Conservation (phyloP, 257 asterid species). For the Nicotiana otophora region DNA sequence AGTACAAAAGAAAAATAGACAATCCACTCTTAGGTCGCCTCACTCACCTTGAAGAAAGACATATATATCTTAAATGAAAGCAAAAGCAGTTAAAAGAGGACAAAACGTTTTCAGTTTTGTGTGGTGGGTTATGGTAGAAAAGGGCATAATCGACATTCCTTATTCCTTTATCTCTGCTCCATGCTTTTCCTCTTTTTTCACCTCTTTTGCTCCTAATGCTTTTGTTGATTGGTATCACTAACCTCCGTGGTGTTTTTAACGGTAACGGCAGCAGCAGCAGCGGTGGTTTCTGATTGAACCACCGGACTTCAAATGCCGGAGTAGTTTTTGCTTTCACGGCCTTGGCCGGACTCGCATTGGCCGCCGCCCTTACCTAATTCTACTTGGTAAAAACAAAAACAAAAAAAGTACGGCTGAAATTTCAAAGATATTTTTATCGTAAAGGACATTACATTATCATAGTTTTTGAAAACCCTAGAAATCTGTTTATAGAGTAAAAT, state of each 20-base stretch:
- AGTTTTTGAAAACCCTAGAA: constrained; percentile 50
- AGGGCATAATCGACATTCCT: background rate
- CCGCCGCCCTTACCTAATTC: constrained; percentile 54
- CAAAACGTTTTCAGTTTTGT: background rate
- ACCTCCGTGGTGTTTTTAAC: background rate
- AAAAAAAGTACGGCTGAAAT: constrained; percentile 59
- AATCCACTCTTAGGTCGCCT: constrained; percentile 2
- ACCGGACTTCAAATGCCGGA: constrained; percentile 43
- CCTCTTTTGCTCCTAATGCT: background rate
- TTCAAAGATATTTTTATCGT: constrained; percentile 26
- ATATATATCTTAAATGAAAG: background rate
- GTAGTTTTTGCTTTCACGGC: constrained; percentile 56
- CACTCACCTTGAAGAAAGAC: background rate
- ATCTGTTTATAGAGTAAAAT: background rate
- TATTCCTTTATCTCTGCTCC: background rate
- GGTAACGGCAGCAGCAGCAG: constrained; percentile 5
- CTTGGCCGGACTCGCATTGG: constrained; percentile 62
- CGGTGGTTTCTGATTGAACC: constrained; percentile 26
- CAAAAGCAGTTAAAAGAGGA: background rate
- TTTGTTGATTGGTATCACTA: constrained; percentile 25
- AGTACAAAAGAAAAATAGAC: background rate
- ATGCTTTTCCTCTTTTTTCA: constrained; percentile 18
- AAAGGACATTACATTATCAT: constrained; percentile 31
- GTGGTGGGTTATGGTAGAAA: background rate
- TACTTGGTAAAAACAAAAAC: constrained; percentile 56